phyloP scores from a whole-genome alignment of 257 asterid species.

The Jaltomata sinuosa region DNA sequence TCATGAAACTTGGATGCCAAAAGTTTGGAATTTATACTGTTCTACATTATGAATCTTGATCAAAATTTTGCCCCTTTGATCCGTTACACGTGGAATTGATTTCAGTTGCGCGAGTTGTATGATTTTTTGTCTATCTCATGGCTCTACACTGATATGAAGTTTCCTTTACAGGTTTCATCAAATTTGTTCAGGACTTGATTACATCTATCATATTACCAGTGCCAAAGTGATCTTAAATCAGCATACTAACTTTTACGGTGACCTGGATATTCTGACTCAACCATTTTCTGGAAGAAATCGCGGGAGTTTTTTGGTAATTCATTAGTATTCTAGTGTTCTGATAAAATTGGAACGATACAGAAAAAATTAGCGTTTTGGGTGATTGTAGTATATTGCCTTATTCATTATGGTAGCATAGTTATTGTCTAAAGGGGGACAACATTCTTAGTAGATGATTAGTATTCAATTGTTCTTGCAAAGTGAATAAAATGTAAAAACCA shows the following conservation, averaged over 20 bases:
- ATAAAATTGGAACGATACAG: background rate
- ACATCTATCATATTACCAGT: background rate
- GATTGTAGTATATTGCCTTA: background rate
- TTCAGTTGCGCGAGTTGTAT: background rate
- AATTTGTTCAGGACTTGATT: conserved; percentile 56
- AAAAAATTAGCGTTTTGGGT: background rate
- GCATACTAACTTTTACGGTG: background rate
- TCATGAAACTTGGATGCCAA: background rate
- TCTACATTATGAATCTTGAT: background rate
- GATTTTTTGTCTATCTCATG: background rate
- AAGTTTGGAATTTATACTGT: background rate
- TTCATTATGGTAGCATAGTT: background rate
- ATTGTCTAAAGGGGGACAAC: background rate
- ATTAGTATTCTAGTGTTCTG: background rate
- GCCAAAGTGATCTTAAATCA: background rate
- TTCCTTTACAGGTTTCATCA: conserved; percentile 58
- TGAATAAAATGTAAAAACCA: background rate
- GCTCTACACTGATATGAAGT: background rate
- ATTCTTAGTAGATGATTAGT: background rate
- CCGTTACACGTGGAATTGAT: background rate
- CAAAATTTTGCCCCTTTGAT: background rate
- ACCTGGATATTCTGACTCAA: background rate
- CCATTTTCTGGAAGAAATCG: background rate
- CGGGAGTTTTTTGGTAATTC: background rate
- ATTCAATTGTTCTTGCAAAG: background rate